Conservation (phyloP, 306 rosid genomes). For the Vigna reflexopilosa region DNA sequence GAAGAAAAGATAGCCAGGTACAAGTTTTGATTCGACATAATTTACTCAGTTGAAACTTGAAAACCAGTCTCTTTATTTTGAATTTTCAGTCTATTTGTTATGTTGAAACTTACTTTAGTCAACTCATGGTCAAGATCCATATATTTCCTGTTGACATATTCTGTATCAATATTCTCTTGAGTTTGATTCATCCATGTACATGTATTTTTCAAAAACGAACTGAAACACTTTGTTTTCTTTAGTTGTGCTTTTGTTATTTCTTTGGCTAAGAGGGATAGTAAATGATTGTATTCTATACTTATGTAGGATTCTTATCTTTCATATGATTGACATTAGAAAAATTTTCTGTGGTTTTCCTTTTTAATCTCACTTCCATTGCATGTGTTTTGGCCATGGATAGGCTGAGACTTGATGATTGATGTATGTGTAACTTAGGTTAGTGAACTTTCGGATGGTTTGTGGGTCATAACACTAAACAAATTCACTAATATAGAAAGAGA, state of each 20-base stretch:
- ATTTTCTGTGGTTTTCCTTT: not conserved
- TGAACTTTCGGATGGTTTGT: not conserved
- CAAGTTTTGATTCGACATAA: conserved; percentile 22
- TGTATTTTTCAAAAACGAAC: not conserved
- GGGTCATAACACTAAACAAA: not conserved
- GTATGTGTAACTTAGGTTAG: not conserved
- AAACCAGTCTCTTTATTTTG: conserved; percentile 14
- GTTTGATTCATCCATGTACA: not conserved
- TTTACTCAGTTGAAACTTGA: conserved; percentile 16
- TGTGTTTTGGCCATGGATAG: conserved; percentile 18
- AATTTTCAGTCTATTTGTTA: not conserved
- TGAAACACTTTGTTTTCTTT: conserved; percentile 8
- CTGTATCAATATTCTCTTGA: not conserved
- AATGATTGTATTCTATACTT: conserved; percentile 6
- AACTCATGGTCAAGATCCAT: conserved; percentile 28
- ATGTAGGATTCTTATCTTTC: conserved; percentile 5
- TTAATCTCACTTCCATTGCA: not conserved
- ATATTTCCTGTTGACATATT: conserved; percentile 21
- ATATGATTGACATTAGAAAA: not conserved
- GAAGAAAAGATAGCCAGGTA: conserved; percentile 83
- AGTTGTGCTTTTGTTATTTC: conserved; percentile 9
- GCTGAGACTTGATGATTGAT: conserved; percentile 17
- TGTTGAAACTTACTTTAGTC: conserved; percentile 29
- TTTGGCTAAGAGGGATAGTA: not conserved
- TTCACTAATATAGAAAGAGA: not conserved